These are phyloP conservation scores for Pseudogymnoascus sp. DNA, from an alignment of 2,329 filamentous ascomycete genomes.

Conservation along the genomic window DNA sequence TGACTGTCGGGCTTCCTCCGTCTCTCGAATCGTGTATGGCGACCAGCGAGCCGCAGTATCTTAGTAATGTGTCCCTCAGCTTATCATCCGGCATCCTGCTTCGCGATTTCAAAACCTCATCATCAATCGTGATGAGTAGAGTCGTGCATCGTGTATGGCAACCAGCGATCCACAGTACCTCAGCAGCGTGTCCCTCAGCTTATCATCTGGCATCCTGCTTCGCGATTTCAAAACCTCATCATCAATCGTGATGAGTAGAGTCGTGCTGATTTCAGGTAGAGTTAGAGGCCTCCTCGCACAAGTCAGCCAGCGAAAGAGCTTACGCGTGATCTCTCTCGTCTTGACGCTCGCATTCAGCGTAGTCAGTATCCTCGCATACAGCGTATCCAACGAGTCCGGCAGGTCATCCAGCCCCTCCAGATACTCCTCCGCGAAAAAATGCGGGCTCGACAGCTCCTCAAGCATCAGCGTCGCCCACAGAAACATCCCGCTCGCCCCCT, in stretches of 20 bases:
- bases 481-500: constrained; percentile 10
- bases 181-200: background rate
- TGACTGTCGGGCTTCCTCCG: background rate
- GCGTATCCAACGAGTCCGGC: background rate
- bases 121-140: constrained; percentile 2
- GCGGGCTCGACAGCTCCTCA: constrained; percentile 5
- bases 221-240: background rate
- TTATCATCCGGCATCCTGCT: constrained; percentile 4
- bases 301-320: constrained; percentile 3
- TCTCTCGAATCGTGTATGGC: background rate
- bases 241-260: constrained; percentile 2
- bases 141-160: background rate
- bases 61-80: background rate
- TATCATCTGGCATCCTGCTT: constrained; percentile 5
- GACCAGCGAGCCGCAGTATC: background rate
- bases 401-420: background rate
- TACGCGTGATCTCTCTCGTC: constrained; percentile 1
- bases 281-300: constrained; percentile 1
- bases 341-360: background rate
- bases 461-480: constrained; percentile 10
- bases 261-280: constrained; percentile 1
- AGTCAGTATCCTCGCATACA: background rate
- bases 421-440: background rate
- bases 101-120: background rate
- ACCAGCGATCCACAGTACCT: background rate